These are phyloP conservation scores for Chytridiales sp. DNA, from an alignment of 371 early-diverging fungal species.

Conservation along the genomic window DNA sequence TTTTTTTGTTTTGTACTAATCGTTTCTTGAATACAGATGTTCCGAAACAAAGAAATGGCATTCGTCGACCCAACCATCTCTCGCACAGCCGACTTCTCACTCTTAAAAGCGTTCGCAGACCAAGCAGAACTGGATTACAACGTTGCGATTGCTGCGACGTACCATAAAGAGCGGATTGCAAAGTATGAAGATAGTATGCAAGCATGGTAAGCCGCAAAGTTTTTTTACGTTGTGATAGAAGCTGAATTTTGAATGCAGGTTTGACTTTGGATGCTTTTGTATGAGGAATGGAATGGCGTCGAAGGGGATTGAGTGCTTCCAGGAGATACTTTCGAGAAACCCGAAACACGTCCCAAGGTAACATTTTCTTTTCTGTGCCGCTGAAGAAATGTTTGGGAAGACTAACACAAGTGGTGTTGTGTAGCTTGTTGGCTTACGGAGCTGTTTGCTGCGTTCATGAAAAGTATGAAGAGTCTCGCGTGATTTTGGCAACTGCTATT, in stretches of 20 bases:
- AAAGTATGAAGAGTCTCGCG: slow-evolving; percentile 47
- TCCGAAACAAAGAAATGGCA: slow-evolving; percentile 29
- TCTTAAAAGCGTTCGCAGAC: slow-evolving; percentile 46
- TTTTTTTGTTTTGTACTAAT: background rate
- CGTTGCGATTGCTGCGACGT: slow-evolving; percentile 32
- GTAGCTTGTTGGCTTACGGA: slow-evolving; percentile 47
- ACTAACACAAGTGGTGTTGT: no score
- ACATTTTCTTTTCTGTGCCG: background rate
- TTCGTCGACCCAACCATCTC: slow-evolving; percentile 33
- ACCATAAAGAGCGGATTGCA: slow-evolving; percentile 51
- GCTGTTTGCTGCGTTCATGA: slow-evolving; percentile 41
- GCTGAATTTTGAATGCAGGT: slow-evolving; percentile 29
- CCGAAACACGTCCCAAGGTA: slow-evolving; percentile 48
- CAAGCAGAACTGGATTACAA: slow-evolving; percentile 43
- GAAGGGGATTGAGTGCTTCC: slow-evolving; percentile 52
- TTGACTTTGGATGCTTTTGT: slow-evolving; percentile 53
- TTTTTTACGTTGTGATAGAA: background rate
- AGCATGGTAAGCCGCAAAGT: slow-evolving; percentile 40
- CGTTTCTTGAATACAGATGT: slow-evolving; percentile 20
- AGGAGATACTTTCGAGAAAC: slow-evolving; percentile 47
- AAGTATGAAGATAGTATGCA: slow-evolving; percentile 50
- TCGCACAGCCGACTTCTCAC: slow-evolving; percentile 37
- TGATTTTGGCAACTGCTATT: slow-evolving; percentile 43
- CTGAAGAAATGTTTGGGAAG: background rate
- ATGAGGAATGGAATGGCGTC: slow-evolving; percentile 38